Evolutionary conservation across 2,329 filamentous ascomycete genomes (phyloP).

Genomic region (Aspergillus sclerotialis): DNA sequence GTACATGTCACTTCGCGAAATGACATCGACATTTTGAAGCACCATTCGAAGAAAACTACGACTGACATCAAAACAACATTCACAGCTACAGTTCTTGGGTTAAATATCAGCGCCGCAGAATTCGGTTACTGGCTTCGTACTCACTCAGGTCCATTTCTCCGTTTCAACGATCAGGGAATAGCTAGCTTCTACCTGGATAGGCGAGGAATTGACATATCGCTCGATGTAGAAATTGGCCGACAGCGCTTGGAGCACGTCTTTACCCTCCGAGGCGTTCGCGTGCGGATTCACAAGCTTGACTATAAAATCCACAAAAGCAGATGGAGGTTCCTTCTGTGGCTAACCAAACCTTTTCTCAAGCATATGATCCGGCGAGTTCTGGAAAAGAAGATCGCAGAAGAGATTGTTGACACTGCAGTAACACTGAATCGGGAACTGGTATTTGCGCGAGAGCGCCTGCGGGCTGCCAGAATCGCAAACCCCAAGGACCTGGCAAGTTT

Average conservation of each 20-base stretch:
- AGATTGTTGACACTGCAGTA: slow-evolving; percentile 63
- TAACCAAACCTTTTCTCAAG: slow-evolving; percentile 75
- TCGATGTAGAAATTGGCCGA: slow-evolving; percentile 77
- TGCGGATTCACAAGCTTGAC: slow-evolving; percentile 78
- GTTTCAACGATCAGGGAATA: slow-evolving; percentile 74
- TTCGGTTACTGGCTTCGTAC: slow-evolving; percentile 83
- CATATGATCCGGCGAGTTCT: slow-evolving; percentile 73
- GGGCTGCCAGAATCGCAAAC: slow-evolving; percentile 75
- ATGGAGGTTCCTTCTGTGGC: slow-evolving; percentile 70
- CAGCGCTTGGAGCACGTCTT: slow-evolving; percentile 76
- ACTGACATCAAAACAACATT: slow-evolving; percentile 64
- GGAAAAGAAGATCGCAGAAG: slow-evolving; percentile 67
- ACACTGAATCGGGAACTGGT: slow-evolving; percentile 77
- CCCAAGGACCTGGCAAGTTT: slow-evolving; percentile 77
- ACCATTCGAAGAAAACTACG: slow-evolving; percentile 58
- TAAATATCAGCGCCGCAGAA: slow-evolving; percentile 78
- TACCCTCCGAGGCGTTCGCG: slow-evolving; percentile 65
- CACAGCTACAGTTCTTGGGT: slow-evolving; percentile 70
- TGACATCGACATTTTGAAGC: slow-evolving; percentile 77
- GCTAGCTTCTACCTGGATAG: slow-evolving; percentile 81
- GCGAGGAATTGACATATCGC: slow-evolving; percentile 74
- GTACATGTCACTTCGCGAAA: slow-evolving; percentile 78
- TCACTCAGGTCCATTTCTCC: slow-evolving; percentile 63
- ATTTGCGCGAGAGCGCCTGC: slow-evolving; percentile 76
- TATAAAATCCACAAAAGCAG: slow-evolving; percentile 66